Conservation (phyloP, 1,284 basidiomycete species). For the Puccinia horiana region DNA sequence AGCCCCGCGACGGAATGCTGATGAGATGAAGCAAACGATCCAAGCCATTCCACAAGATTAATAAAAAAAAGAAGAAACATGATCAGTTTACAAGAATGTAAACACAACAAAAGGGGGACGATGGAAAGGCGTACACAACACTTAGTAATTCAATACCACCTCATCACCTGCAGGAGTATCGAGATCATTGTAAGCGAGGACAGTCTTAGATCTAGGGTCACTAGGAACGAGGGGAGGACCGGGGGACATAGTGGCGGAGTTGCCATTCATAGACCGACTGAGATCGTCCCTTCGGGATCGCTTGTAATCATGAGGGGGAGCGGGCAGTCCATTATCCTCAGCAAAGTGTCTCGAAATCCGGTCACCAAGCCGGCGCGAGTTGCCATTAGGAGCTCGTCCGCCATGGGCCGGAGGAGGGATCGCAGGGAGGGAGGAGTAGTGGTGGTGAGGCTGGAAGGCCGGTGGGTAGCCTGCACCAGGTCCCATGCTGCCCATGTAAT, state of each 20-base stretch:
- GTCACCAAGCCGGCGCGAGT: constrained; percentile 33
- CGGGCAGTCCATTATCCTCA: not conserved
- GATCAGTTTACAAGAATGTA: not conserved
- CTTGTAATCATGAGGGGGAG: constrained; percentile 12
- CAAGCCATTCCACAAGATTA: not conserved
- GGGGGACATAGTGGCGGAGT: not conserved
- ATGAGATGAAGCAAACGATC: too few species aligned
- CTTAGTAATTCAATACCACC: constrained; percentile 49
- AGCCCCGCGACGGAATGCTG: too few species aligned
- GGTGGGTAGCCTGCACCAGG: constrained; percentile 22
- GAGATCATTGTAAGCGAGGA: constrained; percentile 48
- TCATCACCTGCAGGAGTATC: constrained; percentile 47
- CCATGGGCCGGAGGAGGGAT: constrained; percentile 34
- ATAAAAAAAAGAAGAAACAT: not conserved
- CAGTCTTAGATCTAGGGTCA: constrained; percentile 48
- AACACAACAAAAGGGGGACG: not conserved
- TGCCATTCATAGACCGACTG: not conserved
- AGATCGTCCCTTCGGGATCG: constrained; percentile 22
- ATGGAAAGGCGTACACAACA: not conserved
- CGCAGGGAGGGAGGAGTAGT: constrained; percentile 25
- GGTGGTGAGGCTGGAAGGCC: constrained; percentile 26
- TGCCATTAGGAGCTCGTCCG: constrained; percentile 4
- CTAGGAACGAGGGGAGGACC: not conserved
- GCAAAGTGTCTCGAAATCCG: constrained; percentile 44
- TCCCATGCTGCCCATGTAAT: constrained; percentile 41